Base-by-base conservation (phyloP, 2,329 filamentous ascomycete genomes). In the Aspergillus puulaauensis region DNA sequence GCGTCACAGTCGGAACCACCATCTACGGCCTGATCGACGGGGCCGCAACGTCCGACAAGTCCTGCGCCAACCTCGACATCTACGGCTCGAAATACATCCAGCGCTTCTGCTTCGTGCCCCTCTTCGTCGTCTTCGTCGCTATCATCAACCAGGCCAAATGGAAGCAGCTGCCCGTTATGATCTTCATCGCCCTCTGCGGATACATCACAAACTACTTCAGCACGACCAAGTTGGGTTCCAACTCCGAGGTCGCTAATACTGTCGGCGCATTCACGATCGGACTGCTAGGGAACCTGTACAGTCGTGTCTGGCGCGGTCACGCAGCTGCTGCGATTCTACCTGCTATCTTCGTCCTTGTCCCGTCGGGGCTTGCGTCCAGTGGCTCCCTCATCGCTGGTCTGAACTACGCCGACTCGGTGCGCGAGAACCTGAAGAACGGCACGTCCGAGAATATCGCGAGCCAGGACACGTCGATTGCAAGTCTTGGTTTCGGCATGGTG, bases 241-340 rank as follows among this genome's bases (percentile, higher is more conserved):
- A 91, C 66, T 85, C 86, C 0, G 90, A 93, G 64, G 85, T 96
- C 33, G 86, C 88, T 60, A 92, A 89, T 71, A 90, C 90, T 31
- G 81, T 96, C 7, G 90, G 90, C 31, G 90, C 91, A 0, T 82
- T 96, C 53, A 85, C 86, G 1, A 86, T 96, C n/a, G 91, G 91
- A n/a, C 83, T 93, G 37, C 77, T 92, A 49, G 90, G 90, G 7
- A 96, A 96, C 65, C 70, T 92, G 1, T 95, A 96, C 77, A 89
- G 88, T 27, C 84, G 91, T 7, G 67, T 82, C 21, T 74, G 89
- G 19, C 91, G 93, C 70, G 90, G 90, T 1, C 83, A 96, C 2
- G 93, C 93, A 0, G 91, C 91, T 0, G 91, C 91, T 0, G 90
- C 90, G 4, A 91, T 97, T 81, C 78, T 96, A 7, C 93, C 93